Conservation (phyloP, 352 stramenopile genomes). For the Globisporangium rhizosaccharum region DNA sequence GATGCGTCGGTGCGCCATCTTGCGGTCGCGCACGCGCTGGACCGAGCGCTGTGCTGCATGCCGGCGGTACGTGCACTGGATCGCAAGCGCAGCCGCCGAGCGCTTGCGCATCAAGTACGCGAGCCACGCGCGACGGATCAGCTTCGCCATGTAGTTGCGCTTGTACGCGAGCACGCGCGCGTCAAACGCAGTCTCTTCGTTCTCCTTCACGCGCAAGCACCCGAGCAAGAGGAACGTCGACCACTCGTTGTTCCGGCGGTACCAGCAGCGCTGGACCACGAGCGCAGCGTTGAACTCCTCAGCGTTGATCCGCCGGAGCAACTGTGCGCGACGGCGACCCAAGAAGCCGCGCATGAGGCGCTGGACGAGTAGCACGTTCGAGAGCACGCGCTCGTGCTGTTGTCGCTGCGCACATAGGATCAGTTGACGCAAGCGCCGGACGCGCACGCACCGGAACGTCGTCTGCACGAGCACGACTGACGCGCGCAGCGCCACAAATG, state of each 20-base stretch:
- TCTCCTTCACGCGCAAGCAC: slow-evolving; percentile 64
- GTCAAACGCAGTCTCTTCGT: slow-evolving; percentile 52
- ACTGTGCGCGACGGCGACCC: slow-evolving; percentile 23
- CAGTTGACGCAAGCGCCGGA: slow-evolving; percentile 46
- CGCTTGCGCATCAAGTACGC: slow-evolving; percentile 21
- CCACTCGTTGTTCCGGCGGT: slow-evolving; percentile 77
- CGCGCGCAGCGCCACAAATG: slow-evolving; percentile 35
- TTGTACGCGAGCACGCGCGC: slow-evolving; percentile 35
- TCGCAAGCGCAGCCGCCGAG: slow-evolving; percentile 22
- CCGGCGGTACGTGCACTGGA: slow-evolving; percentile 46
- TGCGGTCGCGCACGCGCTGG: slow-evolving; percentile 23
- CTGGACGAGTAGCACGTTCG: slow-evolving; percentile 39
- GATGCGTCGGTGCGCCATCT: slow-evolving; percentile 60
- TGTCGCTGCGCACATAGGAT: slow-evolving; percentile 51
- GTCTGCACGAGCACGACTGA: slow-evolving; percentile 52
- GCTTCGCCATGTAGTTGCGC: slow-evolving; percentile 30
- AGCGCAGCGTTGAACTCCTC: slow-evolving; percentile 58
- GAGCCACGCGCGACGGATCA: slow-evolving; percentile 39
- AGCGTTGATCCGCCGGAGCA: slow-evolving; percentile 21
- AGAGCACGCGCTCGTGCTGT: slow-evolving; percentile 34
- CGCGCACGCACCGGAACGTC: slow-evolving; percentile 43
- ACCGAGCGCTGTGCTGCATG: slow-evolving; percentile 24
- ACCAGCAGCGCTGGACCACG: slow-evolving; percentile 73
- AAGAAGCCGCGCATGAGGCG: slow-evolving; percentile 55
- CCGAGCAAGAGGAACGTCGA: slow-evolving; percentile 79